A percentile compares a stretch with the other conserved stretches of the same genome.
Conservation (phyloP, 805 yeast species). For the Diddensiella transvaalensis region DNA sequence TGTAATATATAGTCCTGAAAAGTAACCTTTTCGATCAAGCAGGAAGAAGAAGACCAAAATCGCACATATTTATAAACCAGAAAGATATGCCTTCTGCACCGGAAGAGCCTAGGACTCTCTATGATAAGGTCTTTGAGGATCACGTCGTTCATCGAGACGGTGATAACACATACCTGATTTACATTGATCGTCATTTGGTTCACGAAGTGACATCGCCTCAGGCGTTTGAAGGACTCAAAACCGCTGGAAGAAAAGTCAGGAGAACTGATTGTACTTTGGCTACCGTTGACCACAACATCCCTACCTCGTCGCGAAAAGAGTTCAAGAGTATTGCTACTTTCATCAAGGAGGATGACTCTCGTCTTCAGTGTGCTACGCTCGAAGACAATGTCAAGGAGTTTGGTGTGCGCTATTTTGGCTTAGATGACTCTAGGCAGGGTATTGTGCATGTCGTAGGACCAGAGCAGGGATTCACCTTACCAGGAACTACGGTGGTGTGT, state of each 20-base stretch:
- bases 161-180: slow-evolving; percentile 75
- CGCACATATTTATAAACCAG: too few species aligned
- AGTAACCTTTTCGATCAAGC: too few species aligned
- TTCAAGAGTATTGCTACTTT: slow-evolving; percentile 73
- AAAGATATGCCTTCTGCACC: slow-evolving; percentile 32
- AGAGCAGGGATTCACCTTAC: slow-evolving; percentile 97
- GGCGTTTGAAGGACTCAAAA: slow-evolving; percentile 92
- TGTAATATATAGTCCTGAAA: too few species aligned
- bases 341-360: slow-evolving; percentile 86
- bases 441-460: slow-evolving; percentile 99
- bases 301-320: slow-evolving; percentile 80
- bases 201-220: slow-evolving; percentile 99
- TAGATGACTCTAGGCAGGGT: slow-evolving; percentile 94
- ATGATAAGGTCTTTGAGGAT: slow-evolving; percentile 94
- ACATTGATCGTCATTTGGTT: slow-evolving; percentile 94
- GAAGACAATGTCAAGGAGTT: slow-evolving; percentile 91
- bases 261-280: slow-evolving; percentile 90
- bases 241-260: slow-evolving; percentile 86
- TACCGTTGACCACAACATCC: slow-evolving; percentile 96
- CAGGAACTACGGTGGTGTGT: slow-evolving; percentile 98
- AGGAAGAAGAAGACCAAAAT: not conserved
- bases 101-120: slow-evolving; percentile 63
- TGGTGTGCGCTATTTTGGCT: slow-evolving; percentile 88
- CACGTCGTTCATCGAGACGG: slow-evolving; percentile 90
- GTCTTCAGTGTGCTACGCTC: slow-evolving; percentile 85